Percentiles rank a stretch among this genome's conserved stretches.
phyloP scores from a whole-genome alignment of 306 rosid species.

The Quillaja saponaria region DNA sequence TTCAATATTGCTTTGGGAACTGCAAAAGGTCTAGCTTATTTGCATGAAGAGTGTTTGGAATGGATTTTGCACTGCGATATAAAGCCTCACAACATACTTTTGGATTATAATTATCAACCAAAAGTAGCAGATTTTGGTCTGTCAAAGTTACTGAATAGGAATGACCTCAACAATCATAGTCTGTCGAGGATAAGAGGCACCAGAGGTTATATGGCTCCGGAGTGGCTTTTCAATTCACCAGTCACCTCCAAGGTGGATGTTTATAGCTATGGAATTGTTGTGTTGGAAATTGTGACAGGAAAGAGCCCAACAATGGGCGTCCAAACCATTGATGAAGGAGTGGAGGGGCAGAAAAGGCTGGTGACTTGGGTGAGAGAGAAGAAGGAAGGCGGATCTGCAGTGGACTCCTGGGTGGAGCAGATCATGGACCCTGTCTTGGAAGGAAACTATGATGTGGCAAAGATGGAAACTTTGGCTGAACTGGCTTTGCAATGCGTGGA shows the following conservation, averaged over 20 bases:
- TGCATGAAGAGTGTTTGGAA: constrained; percentile 70
- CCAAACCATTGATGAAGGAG: constrained; percentile 12
- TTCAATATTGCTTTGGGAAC: constrained; percentile 57
- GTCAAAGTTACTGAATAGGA: constrained; percentile 50
- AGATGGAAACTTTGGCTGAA: constrained; percentile 37
- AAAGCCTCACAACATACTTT: constrained; percentile 66
- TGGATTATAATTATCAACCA: constrained; percentile 46
- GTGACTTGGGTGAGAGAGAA: constrained; percentile 45
- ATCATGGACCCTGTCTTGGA: constrained; percentile 38
- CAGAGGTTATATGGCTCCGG: constrained; percentile 73
- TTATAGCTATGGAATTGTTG: constrained; percentile 60
- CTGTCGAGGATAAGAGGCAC: constrained; percentile 61
- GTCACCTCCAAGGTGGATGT: constrained; percentile 74
- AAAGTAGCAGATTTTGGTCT: constrained; percentile 71
- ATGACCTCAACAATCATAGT: constrained; percentile 24
- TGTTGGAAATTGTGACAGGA: constrained; percentile 61
- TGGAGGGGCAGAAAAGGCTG: constrained; percentile 35
- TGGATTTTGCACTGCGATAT: constrained; percentile 79
- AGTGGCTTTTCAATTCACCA: constrained; percentile 56
- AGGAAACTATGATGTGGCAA: constrained; percentile 25
- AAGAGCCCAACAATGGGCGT: constrained; percentile 30
- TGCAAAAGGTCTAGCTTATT: constrained; percentile 58
- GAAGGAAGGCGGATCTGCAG: constrained; percentile 3
- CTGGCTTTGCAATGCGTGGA: constrained; percentile 54
- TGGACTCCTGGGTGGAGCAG: constrained; percentile 38